phyloP scores from a whole-genome alignment of 257 asterid species.

The Lycium barbarum region DNA sequence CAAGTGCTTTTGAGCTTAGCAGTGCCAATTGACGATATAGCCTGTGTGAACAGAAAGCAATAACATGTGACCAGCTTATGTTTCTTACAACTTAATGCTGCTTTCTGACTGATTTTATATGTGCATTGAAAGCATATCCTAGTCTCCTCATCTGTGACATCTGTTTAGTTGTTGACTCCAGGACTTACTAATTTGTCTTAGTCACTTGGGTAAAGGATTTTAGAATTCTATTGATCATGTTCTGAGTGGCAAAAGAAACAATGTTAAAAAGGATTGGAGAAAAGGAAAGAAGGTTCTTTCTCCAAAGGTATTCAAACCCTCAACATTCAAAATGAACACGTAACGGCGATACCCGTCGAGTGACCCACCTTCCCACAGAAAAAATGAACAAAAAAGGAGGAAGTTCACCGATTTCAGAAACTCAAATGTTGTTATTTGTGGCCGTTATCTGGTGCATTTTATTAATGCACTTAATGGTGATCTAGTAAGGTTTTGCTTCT shows the following conservation, averaged over 20 bases:
- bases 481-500: background rate
- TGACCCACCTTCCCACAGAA: slow-evolving; percentile 2
- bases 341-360: background rate
- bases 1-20: background rate
- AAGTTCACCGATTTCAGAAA: background rate
- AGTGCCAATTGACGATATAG: background rate
- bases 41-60: background rate
- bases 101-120: background rate
- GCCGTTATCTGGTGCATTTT: background rate
- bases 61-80: background rate
- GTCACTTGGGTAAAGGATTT: slow-evolving; percentile 10
- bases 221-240: background rate
- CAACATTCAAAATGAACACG: background rate
- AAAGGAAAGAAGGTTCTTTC: background rate
- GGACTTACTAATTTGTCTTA: background rate
- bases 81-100: background rate
- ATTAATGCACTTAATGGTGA: background rate
- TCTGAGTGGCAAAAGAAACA: background rate
- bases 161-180: slow-evolving; percentile 13
- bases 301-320: background rate
- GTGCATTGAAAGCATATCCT: background rate
- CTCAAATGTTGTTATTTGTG: background rate
- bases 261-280: background rate
- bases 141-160: background rate
- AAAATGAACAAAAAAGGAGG: background rate